Conservation (phyloP, 2,329 filamentous ascomycete genomes). For the Pezizomycotina sp. region DNA sequence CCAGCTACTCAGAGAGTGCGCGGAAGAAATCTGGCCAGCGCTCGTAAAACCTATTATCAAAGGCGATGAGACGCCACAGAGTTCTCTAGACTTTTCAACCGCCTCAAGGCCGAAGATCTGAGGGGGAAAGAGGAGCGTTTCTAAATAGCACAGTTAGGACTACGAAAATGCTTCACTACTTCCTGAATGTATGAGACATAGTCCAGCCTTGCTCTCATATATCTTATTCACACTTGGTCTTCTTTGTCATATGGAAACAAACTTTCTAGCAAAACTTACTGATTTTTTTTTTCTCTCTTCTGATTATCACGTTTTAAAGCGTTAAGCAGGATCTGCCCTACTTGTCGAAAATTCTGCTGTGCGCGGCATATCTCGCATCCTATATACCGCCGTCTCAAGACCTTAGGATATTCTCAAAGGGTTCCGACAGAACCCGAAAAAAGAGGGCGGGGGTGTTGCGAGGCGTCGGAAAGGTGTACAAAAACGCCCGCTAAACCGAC, state of each 20-base stretch:
- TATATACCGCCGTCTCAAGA: slow-evolving; percentile 65
- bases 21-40: slow-evolving; percentile 61
- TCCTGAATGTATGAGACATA: too few species aligned
- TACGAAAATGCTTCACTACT: too few species aligned
- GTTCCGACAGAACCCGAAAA: slow-evolving; percentile 26
- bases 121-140: slow-evolving; percentile 20
- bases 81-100: slow-evolving; percentile 65
- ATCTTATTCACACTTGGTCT: too few species aligned
- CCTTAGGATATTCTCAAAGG: slow-evolving; percentile 57
- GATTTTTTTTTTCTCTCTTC: background rate
- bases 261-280: slow-evolving; percentile 12
- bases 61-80: slow-evolving; percentile 62
- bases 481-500: slow-evolving; percentile 51
- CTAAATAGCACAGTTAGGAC: slow-evolving; percentile 7
- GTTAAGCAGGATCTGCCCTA: slow-evolving; percentile 43
- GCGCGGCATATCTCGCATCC: slow-evolving; percentile 64
- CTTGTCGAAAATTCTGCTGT: slow-evolving; percentile 55
- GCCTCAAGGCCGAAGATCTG: slow-evolving; percentile 24
- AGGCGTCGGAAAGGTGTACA: slow-evolving; percentile 10
- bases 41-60: slow-evolving; percentile 65
- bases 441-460: slow-evolving; percentile 17
- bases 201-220: too few species aligned
- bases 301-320: background rate
- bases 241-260: too few species aligned
- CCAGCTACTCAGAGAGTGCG: slow-evolving; percentile 51